Conservation (phyloP, 2,329 filamentous ascomycete species). For the Tolypocladium amazonense region DNA sequence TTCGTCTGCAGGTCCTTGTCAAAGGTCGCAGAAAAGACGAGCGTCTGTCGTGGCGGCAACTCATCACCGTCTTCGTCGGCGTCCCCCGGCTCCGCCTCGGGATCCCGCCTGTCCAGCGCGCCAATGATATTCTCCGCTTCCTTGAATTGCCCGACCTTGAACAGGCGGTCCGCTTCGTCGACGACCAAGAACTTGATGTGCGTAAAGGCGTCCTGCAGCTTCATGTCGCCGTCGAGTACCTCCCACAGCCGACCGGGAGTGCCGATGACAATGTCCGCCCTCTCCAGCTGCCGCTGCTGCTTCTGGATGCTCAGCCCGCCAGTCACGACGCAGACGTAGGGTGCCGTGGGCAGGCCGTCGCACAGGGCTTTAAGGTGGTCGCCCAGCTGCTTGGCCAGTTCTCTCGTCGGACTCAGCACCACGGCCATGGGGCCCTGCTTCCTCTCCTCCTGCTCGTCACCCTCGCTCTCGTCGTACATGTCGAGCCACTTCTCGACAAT, state of each 20-base stretch:
- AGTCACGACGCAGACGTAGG: constrained; percentile 78
- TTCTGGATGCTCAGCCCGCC: constrained; percentile 92
- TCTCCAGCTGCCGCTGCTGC: constrained; percentile 73
- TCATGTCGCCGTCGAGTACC: constrained; percentile 66
- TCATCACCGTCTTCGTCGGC: constrained; percentile 36
- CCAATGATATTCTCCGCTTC: constrained; percentile 83
- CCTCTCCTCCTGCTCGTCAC: constrained; percentile 18
- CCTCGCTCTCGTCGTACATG: constrained; percentile 23
- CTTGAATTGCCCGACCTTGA: constrained; percentile 91
- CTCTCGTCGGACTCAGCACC: constrained; percentile 82
- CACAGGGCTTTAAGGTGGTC: constrained; percentile 73
- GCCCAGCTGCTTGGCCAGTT: constrained; percentile 84
- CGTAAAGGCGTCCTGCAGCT: constrained; percentile 60
- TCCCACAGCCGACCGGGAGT: constrained; percentile 94
- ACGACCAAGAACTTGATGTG: constrained; percentile 74
- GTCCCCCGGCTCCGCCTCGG: constrained; percentile 41
- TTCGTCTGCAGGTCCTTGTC: constrained; percentile 87
- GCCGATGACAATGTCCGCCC: constrained; percentile 85
- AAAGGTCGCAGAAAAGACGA: constrained; percentile 96
- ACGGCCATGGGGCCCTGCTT: constrained; percentile 55
- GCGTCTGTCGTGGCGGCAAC: constrained; percentile 58
- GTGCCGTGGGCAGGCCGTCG: constrained; percentile 44
- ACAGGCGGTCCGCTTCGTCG: constrained; percentile 85
- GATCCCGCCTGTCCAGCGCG: constrained; percentile 63
- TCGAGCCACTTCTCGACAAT: constrained; percentile 78